A percentile compares a stretch with the other conserved stretches of the same genome.
Conservation (phyloP, 352 stramenopile species). For the Phytophthora citricola region DNA sequence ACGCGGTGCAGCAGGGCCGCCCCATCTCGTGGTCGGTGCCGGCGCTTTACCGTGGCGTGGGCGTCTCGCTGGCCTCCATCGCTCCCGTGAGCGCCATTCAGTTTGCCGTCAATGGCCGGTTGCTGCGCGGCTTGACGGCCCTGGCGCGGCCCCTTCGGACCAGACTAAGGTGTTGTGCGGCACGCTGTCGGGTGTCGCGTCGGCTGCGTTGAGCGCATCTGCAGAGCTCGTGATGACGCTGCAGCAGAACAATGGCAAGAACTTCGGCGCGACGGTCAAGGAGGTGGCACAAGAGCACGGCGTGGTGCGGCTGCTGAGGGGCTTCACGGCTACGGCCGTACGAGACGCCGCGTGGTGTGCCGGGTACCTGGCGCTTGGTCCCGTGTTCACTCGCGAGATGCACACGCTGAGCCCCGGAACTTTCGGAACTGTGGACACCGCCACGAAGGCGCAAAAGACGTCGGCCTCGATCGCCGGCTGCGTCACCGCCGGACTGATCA, state of each 20-base stretch:
- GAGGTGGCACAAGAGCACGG: slow-evolving; percentile 61
- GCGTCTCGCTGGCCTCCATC: slow-evolving; percentile 80
- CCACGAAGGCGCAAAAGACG: slow-evolving; percentile 66
- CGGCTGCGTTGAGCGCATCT: slow-evolving; percentile 67
- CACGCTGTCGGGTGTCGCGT: slow-evolving; percentile 65
- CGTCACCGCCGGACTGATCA: slow-evolving; percentile 72
- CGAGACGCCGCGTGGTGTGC: slow-evolving; percentile 82
- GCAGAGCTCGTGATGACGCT: slow-evolving; percentile 89
- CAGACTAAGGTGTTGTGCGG: slow-evolving; percentile 67
- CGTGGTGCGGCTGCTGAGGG: slow-evolving; percentile 59
- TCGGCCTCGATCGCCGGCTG: slow-evolving; percentile 73
- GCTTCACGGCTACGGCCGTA: slow-evolving; percentile 61
- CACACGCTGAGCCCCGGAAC: slow-evolving; percentile 55
- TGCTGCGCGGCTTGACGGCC: slow-evolving; percentile 48
- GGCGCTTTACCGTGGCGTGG: slow-evolving; percentile 80
- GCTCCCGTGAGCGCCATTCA: slow-evolving; percentile 82
- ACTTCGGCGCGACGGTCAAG: slow-evolving; percentile 64
- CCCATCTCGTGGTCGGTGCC: slow-evolving; percentile 68
- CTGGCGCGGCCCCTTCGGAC: slow-evolving; percentile 40
- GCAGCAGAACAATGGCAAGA: slow-evolving; percentile 84
- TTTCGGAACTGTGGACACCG: slow-evolving; percentile 60
- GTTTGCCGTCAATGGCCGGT: slow-evolving; percentile 79
- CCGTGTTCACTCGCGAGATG: slow-evolving; percentile 72
- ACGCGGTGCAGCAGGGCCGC: slow-evolving; percentile 80
- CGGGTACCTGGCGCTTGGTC: slow-evolving; percentile 78